Percentiles rank a stretch among this genome's conserved stretches.
These are phyloP conservation scores for Boletus fagicola DNA, from an alignment of 768 basidiomycete genomes.

Conservation along the genomic window DNA sequence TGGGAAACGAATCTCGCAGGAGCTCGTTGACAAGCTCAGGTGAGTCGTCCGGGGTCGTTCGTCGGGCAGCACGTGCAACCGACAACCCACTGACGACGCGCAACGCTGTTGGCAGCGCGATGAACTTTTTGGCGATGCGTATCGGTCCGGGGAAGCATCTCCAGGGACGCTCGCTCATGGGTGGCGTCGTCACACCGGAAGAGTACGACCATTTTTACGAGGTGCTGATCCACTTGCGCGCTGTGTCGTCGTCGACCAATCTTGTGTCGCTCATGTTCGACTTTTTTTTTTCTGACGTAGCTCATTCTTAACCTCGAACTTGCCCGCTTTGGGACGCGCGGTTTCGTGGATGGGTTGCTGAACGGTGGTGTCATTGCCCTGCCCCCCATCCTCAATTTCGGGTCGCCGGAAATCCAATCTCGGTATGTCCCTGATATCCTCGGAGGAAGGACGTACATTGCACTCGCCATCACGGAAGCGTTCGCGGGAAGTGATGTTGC, in stretches of 20 bases:
- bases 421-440: constrained; percentile 73
- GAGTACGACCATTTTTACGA: constrained; percentile 96
- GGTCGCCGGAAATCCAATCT: constrained; percentile 66
- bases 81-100: too few relatives aligned
- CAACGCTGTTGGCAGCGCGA: constrained; percentile 44
- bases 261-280: background rate
- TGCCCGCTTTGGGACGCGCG: constrained; percentile 78
- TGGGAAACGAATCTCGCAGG: constrained; percentile 83
- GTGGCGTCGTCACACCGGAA: constrained; percentile 77
- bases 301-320: constrained; percentile 81
- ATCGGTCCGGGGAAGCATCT: constrained; percentile 83
- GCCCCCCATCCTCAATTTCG: constrained; percentile 88
- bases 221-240: constrained; percentile 35
- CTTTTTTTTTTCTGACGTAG: constrained; percentile 33
- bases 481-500: constrained; percentile 88
- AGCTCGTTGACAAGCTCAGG: constrained; percentile 83
- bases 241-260: background rate
- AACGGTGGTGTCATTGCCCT: constrained; percentile 84
- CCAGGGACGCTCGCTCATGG: constrained; percentile 75
- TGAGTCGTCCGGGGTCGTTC: constrained; percentile 35
- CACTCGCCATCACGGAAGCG: constrained; percentile 89
- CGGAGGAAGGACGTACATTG: constrained; percentile 79
- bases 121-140: constrained; percentile 63
- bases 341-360: constrained; percentile 83
- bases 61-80: too few relatives aligned